Percentiles rank a stretch among this genome's conserved stretches.
Evolutionary conservation across 2,329 filamentous ascomycete genomes (phyloP).

Genomic region (Penicillium italicum): DNA sequence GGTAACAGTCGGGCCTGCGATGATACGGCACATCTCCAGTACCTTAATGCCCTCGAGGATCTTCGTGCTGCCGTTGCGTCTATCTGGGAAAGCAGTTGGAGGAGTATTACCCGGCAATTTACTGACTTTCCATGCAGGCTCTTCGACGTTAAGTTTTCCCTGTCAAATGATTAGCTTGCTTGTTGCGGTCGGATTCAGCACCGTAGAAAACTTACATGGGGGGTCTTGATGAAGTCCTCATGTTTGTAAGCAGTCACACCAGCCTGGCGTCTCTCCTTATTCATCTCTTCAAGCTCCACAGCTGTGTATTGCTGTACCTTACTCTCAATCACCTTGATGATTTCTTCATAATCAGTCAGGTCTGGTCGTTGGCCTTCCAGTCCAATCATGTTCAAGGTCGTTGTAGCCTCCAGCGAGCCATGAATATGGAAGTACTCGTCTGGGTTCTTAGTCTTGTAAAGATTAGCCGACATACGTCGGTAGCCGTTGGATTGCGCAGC

Average conservation of each 20-base stretch:
- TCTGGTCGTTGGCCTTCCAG: slow-evolving; percentile 60
- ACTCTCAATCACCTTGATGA: slow-evolving; percentile 57
- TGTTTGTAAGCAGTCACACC: slow-evolving; percentile 59
- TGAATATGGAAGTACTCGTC: slow-evolving; percentile 73
- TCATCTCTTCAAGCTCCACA: slow-evolving; percentile 57
- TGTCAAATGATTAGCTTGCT: slow-evolving; percentile 4
- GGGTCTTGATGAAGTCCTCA: slow-evolving; percentile 56
- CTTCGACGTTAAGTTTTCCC: slow-evolving; percentile 35
- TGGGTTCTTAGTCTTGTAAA: slow-evolving; percentile 64
- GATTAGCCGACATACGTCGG: slow-evolving; percentile 67
- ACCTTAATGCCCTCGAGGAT: slow-evolving; percentile 63
- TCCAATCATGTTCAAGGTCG: slow-evolving; percentile 67
- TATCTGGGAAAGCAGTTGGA: slow-evolving; percentile 30
- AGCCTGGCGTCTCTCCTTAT: slow-evolving; percentile 55
- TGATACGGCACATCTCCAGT: slow-evolving; percentile 70
- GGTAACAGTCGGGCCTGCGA: slow-evolving; percentile 70
- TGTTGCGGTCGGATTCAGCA: not conserved
- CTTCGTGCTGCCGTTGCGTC: slow-evolving; percentile 31
- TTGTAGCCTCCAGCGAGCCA: slow-evolving; percentile 68
- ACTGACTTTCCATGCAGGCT: slow-evolving; percentile 37
- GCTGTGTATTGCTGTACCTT: slow-evolving; percentile 54
- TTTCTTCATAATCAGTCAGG: slow-evolving; percentile 57
- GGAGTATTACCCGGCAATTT: slow-evolving; percentile 27
- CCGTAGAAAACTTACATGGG: slow-evolving; percentile 45
- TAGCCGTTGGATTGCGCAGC: slow-evolving; percentile 68